phyloP scores from a whole-genome alignment of 1,139 yeast genomes.

The Geotrichum fermentans region DNA sequence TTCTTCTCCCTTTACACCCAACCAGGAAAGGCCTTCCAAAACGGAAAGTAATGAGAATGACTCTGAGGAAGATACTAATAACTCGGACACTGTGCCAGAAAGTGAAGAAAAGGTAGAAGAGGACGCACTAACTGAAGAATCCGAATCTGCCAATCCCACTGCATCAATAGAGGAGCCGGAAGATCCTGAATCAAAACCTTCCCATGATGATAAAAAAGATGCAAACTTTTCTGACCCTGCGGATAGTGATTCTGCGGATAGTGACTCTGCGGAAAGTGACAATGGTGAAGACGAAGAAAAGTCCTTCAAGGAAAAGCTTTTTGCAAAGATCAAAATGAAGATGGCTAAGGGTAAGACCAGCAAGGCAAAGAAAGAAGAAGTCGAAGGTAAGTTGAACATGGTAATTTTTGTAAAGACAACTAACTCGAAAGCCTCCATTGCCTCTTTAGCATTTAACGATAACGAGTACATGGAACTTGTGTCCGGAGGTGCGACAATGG shows the following conservation, averaged over 20 bases:
- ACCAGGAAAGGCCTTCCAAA: too few relatives aligned
- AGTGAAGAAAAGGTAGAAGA: too few relatives aligned
- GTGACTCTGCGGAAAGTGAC: not conserved
- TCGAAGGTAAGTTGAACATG: not conserved
- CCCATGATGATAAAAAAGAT: not conserved
- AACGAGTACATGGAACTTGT: not conserved
- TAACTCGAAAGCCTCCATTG: not conserved
- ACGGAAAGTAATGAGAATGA: too few relatives aligned
- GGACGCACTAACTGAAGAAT: too few relatives aligned
- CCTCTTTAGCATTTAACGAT: not conserved
- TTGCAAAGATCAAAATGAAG: constrained; percentile 11
- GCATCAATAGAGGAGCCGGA: constrained; percentile 4
- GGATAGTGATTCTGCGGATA: not conserved
- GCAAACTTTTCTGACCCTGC: not conserved
- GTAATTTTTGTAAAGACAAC: not conserved
- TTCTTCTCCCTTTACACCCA: too few relatives aligned
- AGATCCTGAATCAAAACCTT: not conserved
- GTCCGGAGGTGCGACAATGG: constrained; percentile 19
- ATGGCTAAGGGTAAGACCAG: constrained; percentile 7
- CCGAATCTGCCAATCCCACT: constrained; percentile 2
- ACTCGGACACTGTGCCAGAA: too few relatives aligned
- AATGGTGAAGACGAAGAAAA: not conserved
- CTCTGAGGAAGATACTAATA: too few relatives aligned
- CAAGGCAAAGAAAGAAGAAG: not conserved
- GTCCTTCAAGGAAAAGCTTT: constrained; percentile 12